Evolutionary conservation across 2,329 filamentous ascomycete species (phyloP), one percentile per base, ranked within the genome.

Genomic region (Endocalyx cinctus): DNA sequence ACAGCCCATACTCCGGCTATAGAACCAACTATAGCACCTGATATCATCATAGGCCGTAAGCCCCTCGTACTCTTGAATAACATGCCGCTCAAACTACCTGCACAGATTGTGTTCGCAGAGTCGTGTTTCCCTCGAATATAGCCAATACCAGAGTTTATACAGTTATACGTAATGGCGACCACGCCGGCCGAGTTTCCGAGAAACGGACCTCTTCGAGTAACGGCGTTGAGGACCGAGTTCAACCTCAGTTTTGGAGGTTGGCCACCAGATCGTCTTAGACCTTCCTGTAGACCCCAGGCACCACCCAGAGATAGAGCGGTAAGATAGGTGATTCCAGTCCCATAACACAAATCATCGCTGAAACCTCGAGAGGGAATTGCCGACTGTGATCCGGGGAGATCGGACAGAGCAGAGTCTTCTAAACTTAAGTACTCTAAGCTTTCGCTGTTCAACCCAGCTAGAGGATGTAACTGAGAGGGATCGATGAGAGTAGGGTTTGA

Each of bases 321-420:
- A 40, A 98, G 72, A 59, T 98, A 98, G 57, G 88, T 95, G 42
- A 90, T 82, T 51, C 92, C 92, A 15, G 92, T 94, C 55, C 94
- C 92, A 62, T 98, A 98, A 67, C 92, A 97, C 39, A 98, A 78
- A 62, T 98, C 92, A 59, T 98, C 92, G 41, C 89, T 94, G 80
- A 94, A 98, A 59, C 92, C 92, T 60, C 92, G 83, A 36, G 89
- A 96, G 27, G 94, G 92, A 34, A 98, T 77, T 34, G 89, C 84
- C 27, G 90, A 94, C 59, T 86, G 84, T 39, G 81, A 76, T 54
- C 88, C 89, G 30, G 89, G 88, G 14, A 94, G 75, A 54, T 94
- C 82, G 42, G 87, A 88, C 38, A 96, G 79, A 17, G 82, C 78
- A 31, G 87, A 86, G 59, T 98, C 94, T 66, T 98, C 92, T 55